Evolutionary conservation across 1,284 basidiomycete genomes (phyloP), one percentile per base, ranked within the genome.

Genomic region (Leccinum pachyderme): DNA sequence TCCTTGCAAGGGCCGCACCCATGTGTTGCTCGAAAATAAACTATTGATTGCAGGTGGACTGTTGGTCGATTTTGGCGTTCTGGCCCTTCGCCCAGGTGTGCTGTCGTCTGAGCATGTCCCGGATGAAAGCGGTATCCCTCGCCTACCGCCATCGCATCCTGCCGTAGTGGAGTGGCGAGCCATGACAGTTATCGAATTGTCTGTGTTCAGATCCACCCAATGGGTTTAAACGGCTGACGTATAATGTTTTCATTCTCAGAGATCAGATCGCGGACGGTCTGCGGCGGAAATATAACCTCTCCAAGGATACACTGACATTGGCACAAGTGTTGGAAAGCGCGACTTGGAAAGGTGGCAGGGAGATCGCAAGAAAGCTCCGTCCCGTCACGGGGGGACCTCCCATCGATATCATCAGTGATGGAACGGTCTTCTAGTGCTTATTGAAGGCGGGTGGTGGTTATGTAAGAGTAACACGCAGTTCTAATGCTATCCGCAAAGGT

Each of bases 81-180:
- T 97, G 41, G 77, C 77, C 2, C 78, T 93, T 44, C 70, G 67
- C 48, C 56, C 55, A 18, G 57, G 28, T 53, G 82, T 82, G 58
- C 76, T 81, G 2, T 76, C 80, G 0, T 62, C 68, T 4, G 71
- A 70, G 7, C 65, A 72, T 58, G 77, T 73, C 58, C 70, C 80
- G 3, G 74, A 83, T 53, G 69, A 73, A 33, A 75, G 84, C 22
- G 72, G 78, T 31, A 75, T 93, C 53, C 84, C 89, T 12, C 80
- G 81, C 44, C 75, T 91, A 37, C 71, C 78, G 13, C 81, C 91
- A 0, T 87, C 87, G 0, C 92, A 95, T 67, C 91, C 93, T 0
- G 93, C 93, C 5, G 87, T 98, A 51, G 86, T 98, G 41, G 95
- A 98, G 74, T 97, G 95, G 95, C 79, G 96, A 52, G 94, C 95